phyloP scores from a whole-genome alignment of 2,329 filamentous ascomycete species.

The Colletotrichum theobromicola region DNA sequence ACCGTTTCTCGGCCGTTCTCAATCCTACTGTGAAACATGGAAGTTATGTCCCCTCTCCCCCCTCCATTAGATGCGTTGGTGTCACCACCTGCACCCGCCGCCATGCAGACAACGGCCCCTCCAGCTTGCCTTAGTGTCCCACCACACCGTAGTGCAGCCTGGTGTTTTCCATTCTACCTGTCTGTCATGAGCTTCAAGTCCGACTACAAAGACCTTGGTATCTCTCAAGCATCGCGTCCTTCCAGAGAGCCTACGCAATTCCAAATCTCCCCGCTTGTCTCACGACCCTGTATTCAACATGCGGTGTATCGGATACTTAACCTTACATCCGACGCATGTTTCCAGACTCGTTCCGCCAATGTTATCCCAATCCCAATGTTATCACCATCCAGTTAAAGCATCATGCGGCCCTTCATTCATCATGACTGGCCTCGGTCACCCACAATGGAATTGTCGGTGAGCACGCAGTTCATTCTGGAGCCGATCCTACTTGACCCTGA shows the following conservation, averaged over 20 bases:
- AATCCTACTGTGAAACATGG: not conserved
- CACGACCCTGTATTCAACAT: not conserved
- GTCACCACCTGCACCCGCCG: not conserved
- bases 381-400: not conserved
- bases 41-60: not conserved
- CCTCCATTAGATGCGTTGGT: not conserved
- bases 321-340: not conserved
- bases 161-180: not conserved
- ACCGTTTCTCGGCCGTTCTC: not conserved
- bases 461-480: not conserved
- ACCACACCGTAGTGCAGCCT: not conserved
- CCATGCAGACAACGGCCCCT: not conserved
- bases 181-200: not conserved
- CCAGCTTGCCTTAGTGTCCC: not conserved
- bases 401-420: not conserved
- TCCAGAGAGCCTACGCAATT: not conserved
- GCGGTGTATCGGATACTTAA: not conserved
- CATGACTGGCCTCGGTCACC: not conserved
- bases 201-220: not conserved
- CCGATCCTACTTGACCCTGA: not conserved
- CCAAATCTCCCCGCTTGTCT: not conserved
- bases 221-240: not conserved
- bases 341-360: not conserved
- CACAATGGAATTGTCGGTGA: constrained; percentile 8
- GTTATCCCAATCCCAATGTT: not conserved